These are phyloP conservation scores for Colletotrichum caudatum DNA, from an alignment of 2,329 filamentous ascomycete species.

Conservation along the genomic window DNA sequence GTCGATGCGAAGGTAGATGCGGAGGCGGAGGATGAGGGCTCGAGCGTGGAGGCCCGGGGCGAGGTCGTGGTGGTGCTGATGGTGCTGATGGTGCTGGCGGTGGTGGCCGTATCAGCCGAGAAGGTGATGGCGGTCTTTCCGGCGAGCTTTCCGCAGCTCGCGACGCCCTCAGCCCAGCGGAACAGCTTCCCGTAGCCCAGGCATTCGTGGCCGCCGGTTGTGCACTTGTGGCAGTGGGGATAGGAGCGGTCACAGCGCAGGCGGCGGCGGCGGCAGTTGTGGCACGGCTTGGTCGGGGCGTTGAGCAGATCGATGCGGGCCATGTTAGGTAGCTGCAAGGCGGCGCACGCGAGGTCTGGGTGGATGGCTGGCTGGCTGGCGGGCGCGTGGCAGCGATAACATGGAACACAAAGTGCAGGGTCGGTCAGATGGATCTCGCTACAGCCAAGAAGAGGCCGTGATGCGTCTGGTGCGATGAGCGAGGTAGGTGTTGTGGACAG, in stretches of 20 bases:
- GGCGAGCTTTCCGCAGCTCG: constrained; percentile 57
- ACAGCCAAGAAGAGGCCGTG: background rate
- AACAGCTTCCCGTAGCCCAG: constrained; percentile 66
- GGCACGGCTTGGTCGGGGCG: constrained; percentile 52
- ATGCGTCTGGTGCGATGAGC: background rate
- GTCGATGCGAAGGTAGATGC: constrained; percentile 1
- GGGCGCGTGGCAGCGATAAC: constrained; percentile 25
- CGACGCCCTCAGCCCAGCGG: constrained; percentile 63
- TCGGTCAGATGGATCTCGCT: constrained; percentile 2
- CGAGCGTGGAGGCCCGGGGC: background rate
- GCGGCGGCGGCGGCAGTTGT: constrained; percentile 66
- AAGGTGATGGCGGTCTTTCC: constrained; percentile 54
- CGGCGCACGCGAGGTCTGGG: background rate
- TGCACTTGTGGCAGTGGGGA: constrained; percentile 65
- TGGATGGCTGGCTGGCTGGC: background rate
- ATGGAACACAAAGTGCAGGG: constrained; percentile 13
- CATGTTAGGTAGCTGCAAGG: constrained; percentile 14
- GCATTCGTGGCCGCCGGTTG: constrained; percentile 61
- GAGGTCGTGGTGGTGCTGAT: background rate
- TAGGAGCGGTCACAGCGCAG: constrained; percentile 65
- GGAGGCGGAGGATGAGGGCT: background rate
- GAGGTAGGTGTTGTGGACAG: constrained; percentile 7
- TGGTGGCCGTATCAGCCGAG: constrained; percentile 13
- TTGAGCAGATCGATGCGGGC: constrained; percentile 35
- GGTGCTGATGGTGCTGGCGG: too few species aligned